phyloP scores from a whole-genome alignment of 805 yeast species.

The Saccharomycopsis sp. region DNA sequence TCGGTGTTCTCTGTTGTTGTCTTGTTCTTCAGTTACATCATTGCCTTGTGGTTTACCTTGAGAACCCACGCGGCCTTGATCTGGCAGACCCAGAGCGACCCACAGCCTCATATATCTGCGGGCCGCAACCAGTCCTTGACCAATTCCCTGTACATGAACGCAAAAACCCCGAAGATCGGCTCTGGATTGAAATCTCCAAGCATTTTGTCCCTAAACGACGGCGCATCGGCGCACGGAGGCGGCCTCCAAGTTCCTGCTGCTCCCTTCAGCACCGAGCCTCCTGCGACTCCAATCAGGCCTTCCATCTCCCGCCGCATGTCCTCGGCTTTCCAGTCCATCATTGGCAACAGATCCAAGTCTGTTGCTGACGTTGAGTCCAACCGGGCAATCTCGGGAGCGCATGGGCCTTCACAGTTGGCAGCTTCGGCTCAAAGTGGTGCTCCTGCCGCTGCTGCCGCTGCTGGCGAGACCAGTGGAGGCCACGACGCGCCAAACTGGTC shows the following conservation, averaged over 20 bases:
- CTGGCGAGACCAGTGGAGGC: slow-evolving; percentile 46
- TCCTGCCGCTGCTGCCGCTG: slow-evolving; percentile 16
- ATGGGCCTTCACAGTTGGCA: slow-evolving; percentile 6
- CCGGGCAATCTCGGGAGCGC: slow-evolving; percentile 1
- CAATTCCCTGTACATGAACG: background rate
- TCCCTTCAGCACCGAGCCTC: background rate
- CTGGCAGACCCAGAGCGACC: slow-evolving; percentile 61
- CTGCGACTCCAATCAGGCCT: slow-evolving; percentile 9
- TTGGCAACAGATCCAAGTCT: slow-evolving; percentile 5
- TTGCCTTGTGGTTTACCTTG: slow-evolving; percentile 88
- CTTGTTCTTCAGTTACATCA: slow-evolving; percentile 73
- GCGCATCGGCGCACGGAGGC: background rate
- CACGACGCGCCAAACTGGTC: slow-evolving; percentile 99
- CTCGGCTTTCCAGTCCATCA: background rate
- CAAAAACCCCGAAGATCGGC: slow-evolving; percentile 7
- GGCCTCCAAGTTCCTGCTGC: slow-evolving; percentile 7
- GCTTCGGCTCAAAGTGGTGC: slow-evolving; percentile 11
- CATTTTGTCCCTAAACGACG: slow-evolving; percentile 17
- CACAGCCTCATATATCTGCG: slow-evolving; percentile 15
- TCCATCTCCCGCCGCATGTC: slow-evolving; percentile 12
- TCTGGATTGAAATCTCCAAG: slow-evolving; percentile 20
- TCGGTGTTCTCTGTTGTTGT: slow-evolving; percentile 73
- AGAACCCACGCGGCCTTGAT: slow-evolving; percentile 95
- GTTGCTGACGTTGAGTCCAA: slow-evolving; percentile 2
- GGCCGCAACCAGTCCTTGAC: background rate